Evolutionary conservation across 768 basidiomycete genomes (phyloP), one percentile per base, ranked within the genome.

Genomic region (Boletales sp.): DNA sequence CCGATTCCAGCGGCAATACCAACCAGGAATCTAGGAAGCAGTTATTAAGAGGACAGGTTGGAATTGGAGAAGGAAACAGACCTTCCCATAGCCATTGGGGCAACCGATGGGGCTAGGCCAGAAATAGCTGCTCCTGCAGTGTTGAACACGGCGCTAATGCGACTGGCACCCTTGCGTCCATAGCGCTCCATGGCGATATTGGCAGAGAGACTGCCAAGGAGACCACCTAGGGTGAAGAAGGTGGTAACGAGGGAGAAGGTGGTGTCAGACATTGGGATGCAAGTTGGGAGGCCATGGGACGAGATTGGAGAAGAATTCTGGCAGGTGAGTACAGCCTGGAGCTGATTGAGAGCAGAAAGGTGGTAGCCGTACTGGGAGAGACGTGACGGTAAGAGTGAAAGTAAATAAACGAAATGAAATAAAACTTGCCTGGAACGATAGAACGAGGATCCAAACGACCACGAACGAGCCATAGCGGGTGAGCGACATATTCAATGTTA

Each of bases 331-430:
- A 86, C 82, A 5, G 78, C 79, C 62, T 90, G 84, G 21, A 94
- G 84, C 64, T 94, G 92, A 66, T 97, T 97, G 51, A 97, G 79
- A 14, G 86, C 86, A 2, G 92, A 89, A 37, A 93, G 90, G 66
- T 95, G 91, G 67, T 88, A 96, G n/a, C 93, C 94, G 71, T 90
- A 91, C 80, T 90, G 47, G 21, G 47, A 39, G 41, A 28, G 13
- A 30, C 6, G 33, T 53, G 14, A 47, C 31, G 8, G 15, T 14
- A 28, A 40, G n/a, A 5, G 25, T 28, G 25, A 28, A 28, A 9
- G 11, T 2, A 13, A 4, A 5, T 15, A 12, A 3, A 32, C 10
- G 19, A 42, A 19, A 14, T 32, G 25, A 21, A n/a, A 32, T 30
- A 2, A 32, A 31, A 54, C 64, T 51, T 57, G 69, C 76, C 70